Base-by-base conservation (phyloP, 257 asterid genomes). In the Solanum ossicruentum region DNA sequence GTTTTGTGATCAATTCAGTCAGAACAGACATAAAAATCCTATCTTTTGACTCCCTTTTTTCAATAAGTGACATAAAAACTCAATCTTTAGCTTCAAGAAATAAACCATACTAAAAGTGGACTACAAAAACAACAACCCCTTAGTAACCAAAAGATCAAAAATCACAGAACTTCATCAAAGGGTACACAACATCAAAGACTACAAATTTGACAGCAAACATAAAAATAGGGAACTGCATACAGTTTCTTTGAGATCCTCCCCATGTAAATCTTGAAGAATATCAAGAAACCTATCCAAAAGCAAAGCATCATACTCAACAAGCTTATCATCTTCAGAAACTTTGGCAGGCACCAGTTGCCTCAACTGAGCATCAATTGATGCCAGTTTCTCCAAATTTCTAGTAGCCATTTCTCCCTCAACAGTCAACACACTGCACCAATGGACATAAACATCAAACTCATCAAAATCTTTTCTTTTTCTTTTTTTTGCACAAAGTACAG, bases 241-340 rank as follows among this genome's bases (percentile, higher is more conserved):
- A 55, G 89, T 88, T 87, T 84, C 93, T 56, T 85, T 90, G 80
- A 90, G 87, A 79, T 88, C 93, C 60, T 88, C 91, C 3, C 93
- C 93, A 51, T 90, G 93, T 60, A 90, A 87, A 61, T 90, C 90
- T 87, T 90, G 93, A 83, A 90, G 93, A 85, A 90, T 90, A 65
- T 90, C 93, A 49, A 90, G 93, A 81, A 90, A 90, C 1, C 91
- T 80, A 88, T 90, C 93, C 87, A 90, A 73, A 80, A 90, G 91
- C 89, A 90, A 83, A 79, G 93, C 93, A 87, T 90, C 93, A 83
- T 91, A 91, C 84, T 91, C 93, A 71, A 91, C 87, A 36, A 91
- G 92, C 88, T 91, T 91, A 78, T 91, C 93, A 84, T 91, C 93
- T 1, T 91, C 92, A 78, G 93, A 86, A n/a, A 91, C 88, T 81